phyloP scores from a whole-genome alignment of 176 grass and related monocot genomes.

The Rhynchospora pubera region DNA sequence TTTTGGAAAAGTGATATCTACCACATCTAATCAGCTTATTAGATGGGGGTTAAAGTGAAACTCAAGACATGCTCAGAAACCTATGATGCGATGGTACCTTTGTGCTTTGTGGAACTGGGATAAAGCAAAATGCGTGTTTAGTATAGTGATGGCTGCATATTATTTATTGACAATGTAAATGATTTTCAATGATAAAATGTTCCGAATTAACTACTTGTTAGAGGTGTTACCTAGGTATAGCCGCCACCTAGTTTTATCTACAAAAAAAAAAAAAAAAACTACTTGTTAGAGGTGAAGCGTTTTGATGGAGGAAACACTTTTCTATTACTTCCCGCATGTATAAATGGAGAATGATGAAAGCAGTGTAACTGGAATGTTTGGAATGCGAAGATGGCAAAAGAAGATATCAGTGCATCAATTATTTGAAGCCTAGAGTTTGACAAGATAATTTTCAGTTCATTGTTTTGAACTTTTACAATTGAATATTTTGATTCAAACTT shows the following conservation, averaged over 20 bases:
- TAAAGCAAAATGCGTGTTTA: background rate
- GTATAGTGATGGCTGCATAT: background rate
- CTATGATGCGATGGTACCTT: background rate
- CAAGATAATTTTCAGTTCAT: too few species aligned
- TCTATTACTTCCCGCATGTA: too few species aligned
- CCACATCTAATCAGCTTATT: background rate
- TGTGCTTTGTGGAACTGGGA: background rate
- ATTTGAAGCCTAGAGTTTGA: too few species aligned
- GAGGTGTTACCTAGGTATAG: too few species aligned
- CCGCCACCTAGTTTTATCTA: too few species aligned
- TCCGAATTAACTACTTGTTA: background rate
- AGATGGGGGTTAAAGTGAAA: background rate
- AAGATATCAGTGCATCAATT: too few species aligned
- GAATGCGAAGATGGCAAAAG: too few species aligned
- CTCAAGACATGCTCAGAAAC: background rate
- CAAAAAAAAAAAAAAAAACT: too few species aligned
- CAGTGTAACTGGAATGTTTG: background rate
- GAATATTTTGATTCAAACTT: too few species aligned
- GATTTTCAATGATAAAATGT: slow-evolving; percentile 7
- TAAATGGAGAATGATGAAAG: background rate
- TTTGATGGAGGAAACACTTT: background rate
- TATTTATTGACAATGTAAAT: slow-evolving; percentile 2
- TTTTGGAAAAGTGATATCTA: background rate
- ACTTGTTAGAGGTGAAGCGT: background rate
- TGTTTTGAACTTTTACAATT: too few species aligned